Base-by-base conservation (phyloP, 148 eudicot genomes). In the Chenopodium album region DNA sequence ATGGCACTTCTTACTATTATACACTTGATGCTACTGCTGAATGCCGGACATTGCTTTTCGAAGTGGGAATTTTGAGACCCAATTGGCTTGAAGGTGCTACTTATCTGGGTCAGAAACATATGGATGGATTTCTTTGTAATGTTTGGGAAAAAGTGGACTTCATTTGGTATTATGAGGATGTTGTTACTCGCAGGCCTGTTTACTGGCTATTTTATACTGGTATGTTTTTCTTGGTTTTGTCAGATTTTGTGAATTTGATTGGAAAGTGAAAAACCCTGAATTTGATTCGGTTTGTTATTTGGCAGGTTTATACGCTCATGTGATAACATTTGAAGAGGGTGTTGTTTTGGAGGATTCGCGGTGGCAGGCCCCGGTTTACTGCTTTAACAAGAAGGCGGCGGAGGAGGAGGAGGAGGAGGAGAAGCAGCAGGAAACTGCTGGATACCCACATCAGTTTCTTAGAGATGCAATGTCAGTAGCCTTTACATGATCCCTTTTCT, bases 321-420 rank as follows among this genome's bases (percentile, higher is more conserved):
- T 91, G 6, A 91, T 91, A 88, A 89, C 89, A 16, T 90, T 91
- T 67, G 92, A 91, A 82, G 94, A 89, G 67, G 94, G 94, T 70
- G 92, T 90, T 46, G 88, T 85, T 67, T 88, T 92, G 65, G 89
- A 90, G 37, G 92, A 92, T 85, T 83, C 83, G 0, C 81, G 86
- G 56, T 90, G 92, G 92, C 94, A 92, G 81, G 90, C 89, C 22
- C 92, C 91, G 32, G 85, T 59, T 52, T 86, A 89, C 75, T 92
- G 92, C 81, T 92, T 92, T 73, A 75, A 84, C 48, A 78, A 86
- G 44, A 41, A 41, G 41, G 41, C 41, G 0, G 29, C 1, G 29
- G 29, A 28, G 32, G 2, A 31, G 32, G 32, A 1, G 2, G 1
- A 1, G 32, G 32, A 31, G 44, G 44, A 41, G 32, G 32, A 31